Base-by-base conservation (phyloP, 371 early-diverging fungal species). In the Mucor lusitanicus region DNA sequence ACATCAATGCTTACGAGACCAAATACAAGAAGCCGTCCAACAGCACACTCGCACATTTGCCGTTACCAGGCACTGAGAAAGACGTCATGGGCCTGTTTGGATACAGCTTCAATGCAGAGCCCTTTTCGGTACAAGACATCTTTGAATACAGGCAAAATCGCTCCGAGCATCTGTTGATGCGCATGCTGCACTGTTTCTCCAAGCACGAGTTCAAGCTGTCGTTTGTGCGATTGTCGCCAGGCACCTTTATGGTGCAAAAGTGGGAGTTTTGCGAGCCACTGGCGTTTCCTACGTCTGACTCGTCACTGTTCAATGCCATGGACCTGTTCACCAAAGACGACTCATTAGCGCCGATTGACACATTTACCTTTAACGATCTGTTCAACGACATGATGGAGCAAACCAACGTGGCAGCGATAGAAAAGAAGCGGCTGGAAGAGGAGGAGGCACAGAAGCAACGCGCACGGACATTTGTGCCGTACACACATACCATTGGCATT, bases 401-500 rank as follows among this genome's bases (percentile, higher is more conserved):
- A 17, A 33, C 35, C 12, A 21, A 37, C 17, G 1, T 15, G 11
- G 30, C 39, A 37, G 44, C 39, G 61, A 8, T 30, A 13, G 3
- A 35, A 15, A 30, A 23, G 11, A 25, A 37, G 9, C 19, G 37
- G 28, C 40, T 7, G 9, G 28, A 53, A 13, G 19, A 32, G 8
- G 27, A 42, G 27, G 30, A 40, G 23, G 12, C 12, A 1, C 1
- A 30, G 12, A 55, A 55, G 55, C 55, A 55, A n/a, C 30, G 50
- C 17, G 55, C 46, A 13, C 61, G n/a, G 3, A 42, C 42, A 4
- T 77, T 73, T 55, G 33, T 72, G 9, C 80, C 83, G 0, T 78
- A 64, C 32, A 75, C 78, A n/a, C 78, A 82, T 57, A 82, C 80
- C n/a, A 58, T 82, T 42, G 83, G 83, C 6, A 63, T 79, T 7